Percentiles rank a stretch among this genome's conserved stretches.
These are phyloP conservation scores for Collybia nuda DNA, from an alignment of 768 basidiomycete species.

Conservation along the genomic window DNA sequence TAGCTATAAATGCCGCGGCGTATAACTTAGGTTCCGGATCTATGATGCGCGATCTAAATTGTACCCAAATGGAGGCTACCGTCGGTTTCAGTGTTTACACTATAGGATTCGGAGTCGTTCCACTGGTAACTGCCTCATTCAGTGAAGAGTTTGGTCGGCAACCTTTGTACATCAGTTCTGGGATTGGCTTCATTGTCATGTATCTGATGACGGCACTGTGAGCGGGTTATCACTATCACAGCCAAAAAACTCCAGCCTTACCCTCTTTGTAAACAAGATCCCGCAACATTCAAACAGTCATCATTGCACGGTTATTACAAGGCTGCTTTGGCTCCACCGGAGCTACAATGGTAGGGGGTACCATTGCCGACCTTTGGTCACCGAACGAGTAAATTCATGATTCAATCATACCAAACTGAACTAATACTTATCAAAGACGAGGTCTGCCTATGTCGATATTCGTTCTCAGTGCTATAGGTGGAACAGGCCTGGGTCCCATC, in stretches of 20 bases:
- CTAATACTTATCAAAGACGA: slow-evolving; percentile 45
- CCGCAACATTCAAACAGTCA: slow-evolving; percentile 60
- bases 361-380: slow-evolving; percentile 68
- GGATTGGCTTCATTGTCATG: slow-evolving; percentile 47
- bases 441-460: slow-evolving; percentile 81
- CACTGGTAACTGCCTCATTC: slow-evolving; percentile 65
- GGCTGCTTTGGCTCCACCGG: slow-evolving; percentile 71
- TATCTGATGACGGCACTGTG: slow-evolving; percentile 49
- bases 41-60: slow-evolving; percentile 53
- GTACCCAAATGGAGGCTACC: slow-evolving; percentile 43
- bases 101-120: slow-evolving; percentile 61
- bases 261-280: slow-evolving; percentile 22
- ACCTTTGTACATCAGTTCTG: slow-evolving; percentile 55
- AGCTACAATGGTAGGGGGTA: slow-evolving; percentile 75
- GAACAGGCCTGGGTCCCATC: slow-evolving; percentile 64
- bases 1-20: slow-evolving; percentile 50
- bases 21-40: slow-evolving; percentile 57
- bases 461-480: slow-evolving; percentile 56
- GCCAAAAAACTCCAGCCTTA: background rate
- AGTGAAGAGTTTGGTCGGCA: slow-evolving; percentile 74
- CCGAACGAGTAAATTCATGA: slow-evolving; percentile 48
- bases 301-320: slow-evolving; percentile 62
- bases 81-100: slow-evolving; percentile 53
- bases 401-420: background rate
- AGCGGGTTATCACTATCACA: slow-evolving; percentile 11